A percentile compares a stretch with the other conserved stretches of the same genome.
These are phyloP conservation scores for Sordariomycetes sp. DNA, from an alignment of 2,329 filamentous ascomycete species.

Conservation along the genomic window DNA sequence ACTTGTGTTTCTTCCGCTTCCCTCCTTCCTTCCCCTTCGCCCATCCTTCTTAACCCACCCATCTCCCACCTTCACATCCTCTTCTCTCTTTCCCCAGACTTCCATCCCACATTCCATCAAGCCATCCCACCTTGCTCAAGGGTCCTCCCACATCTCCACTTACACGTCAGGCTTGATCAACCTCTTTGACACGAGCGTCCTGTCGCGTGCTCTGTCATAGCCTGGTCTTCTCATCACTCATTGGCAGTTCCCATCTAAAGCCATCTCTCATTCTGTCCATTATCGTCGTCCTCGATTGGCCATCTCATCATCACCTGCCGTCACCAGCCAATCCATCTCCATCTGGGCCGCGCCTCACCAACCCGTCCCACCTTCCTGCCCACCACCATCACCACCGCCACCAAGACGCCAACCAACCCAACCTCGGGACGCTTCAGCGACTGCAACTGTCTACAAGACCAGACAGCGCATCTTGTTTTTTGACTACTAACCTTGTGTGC, in stretches of 20 bases:
- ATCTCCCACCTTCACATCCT: slow-evolving; percentile 12
- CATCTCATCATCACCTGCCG: background rate
- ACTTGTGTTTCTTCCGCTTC: slow-evolving; percentile 7
- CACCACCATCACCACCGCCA: background rate
- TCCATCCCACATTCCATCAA: slow-evolving; percentile 8
- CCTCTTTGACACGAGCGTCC: slow-evolving; percentile 2
- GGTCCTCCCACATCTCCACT: slow-evolving; percentile 8
- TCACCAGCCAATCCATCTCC: background rate
- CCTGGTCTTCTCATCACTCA: background rate
- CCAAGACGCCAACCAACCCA: background rate
- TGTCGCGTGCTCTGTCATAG: slow-evolving; percentile 10
- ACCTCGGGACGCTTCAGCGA: background rate
- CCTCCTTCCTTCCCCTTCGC: slow-evolving; percentile 11
- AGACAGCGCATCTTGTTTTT: background rate
- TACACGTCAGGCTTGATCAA: background rate
- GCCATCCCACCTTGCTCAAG: background rate
- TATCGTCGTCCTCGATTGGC: background rate
- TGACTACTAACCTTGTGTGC: slow-evolving; percentile 7
- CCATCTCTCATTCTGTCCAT: background rate
- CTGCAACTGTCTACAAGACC: background rate
- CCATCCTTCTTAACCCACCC: slow-evolving; percentile 6
- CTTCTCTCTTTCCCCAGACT: slow-evolving; percentile 14
- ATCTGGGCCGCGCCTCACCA: background rate
- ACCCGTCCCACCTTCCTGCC: background rate
- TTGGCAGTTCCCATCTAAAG: background rate